phyloP scores from a whole-genome alignment of 345 rosid genomes.

The Rhizophora mangle region DNA sequence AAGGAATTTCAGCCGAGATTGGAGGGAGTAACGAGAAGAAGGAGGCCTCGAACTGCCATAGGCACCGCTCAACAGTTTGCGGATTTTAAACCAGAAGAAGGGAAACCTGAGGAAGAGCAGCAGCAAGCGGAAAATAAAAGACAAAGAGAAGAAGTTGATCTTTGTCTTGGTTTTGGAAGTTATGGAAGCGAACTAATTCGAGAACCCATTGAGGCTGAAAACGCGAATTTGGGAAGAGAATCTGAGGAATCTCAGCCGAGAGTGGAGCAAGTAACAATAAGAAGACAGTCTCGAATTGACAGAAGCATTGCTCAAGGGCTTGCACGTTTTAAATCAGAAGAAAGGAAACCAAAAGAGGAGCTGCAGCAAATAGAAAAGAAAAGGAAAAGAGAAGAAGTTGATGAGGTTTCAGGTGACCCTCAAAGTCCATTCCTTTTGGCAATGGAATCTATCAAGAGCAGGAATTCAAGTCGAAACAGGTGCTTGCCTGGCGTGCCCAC shows the following conservation, averaged over 20 bases:
- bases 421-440: slow-evolving; percentile 30
- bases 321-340: slow-evolving; percentile 8
- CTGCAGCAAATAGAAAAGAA: neutral
- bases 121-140: too few relatives aligned
- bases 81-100: too few relatives aligned
- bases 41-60: neutral
- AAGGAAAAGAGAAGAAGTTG: neutral
- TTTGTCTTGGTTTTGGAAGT: too few relatives aligned
- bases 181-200: too few relatives aligned
- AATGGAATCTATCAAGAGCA: slow-evolving; percentile 27
- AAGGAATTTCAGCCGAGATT: too few relatives aligned
- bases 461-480: slow-evolving; percentile 11
- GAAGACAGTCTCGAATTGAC: neutral
- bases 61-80: neutral
- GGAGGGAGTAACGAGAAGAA: too few relatives aligned
- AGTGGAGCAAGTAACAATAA: too few relatives aligned
- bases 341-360: neutral
- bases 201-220: too few relatives aligned
- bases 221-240: too few relatives aligned
- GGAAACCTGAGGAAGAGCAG: too few relatives aligned
- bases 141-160: too few relatives aligned
- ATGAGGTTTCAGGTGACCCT: slow-evolving; percentile 9
- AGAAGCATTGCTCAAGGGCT: slow-evolving; percentile 9
- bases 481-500: neutral
- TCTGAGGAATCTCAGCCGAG: too few relatives aligned